phyloP scores from a whole-genome alignment of 345 rosid genomes.

The Moricandia moricandioides region DNA sequence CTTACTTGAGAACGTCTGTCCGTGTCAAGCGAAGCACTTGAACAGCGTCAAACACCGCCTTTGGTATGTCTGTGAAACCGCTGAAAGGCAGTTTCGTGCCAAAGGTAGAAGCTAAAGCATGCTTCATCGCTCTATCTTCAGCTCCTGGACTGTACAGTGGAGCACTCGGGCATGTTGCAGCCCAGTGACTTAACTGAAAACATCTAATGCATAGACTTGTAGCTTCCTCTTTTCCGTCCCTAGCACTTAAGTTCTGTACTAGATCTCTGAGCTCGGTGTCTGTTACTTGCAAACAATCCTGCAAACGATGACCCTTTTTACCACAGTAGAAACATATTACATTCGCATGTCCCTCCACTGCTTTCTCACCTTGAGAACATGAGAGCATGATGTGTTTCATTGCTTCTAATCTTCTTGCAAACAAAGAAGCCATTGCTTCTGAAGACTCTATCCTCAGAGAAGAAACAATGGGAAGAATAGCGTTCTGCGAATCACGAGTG shows the following conservation, averaged over 20 bases:
- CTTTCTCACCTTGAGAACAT: constrained; percentile 28
- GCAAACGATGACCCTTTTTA: constrained; percentile 55
- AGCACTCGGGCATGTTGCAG: constrained; percentile 55
- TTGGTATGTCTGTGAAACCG: constrained; percentile 42
- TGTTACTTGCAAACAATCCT: constrained; percentile 56
- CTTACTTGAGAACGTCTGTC: constrained; percentile 67
- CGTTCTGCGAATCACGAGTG: constrained; percentile 25
- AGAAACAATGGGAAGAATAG: constrained; percentile 33
- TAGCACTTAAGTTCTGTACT: constrained; percentile 39
- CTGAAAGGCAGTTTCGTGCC: constrained; percentile 25
- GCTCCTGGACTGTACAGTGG: constrained; percentile 35
- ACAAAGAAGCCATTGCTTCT: constrained; percentile 60
- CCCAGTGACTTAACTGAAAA: constrained; percentile 75
- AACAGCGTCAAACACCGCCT: constrained; percentile 52
- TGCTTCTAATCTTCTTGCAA: constrained; percentile 74
- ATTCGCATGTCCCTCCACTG: constrained; percentile 13
- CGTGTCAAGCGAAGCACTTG: constrained; percentile 69
- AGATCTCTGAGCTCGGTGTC: constrained; percentile 62
- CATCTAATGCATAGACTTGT: constrained; percentile 62
- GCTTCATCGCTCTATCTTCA: constrained; percentile 26
- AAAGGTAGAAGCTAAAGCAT: constrained; percentile 42
- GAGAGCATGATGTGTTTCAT: constrained; percentile 50
- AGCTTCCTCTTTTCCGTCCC: constrained; percentile 40
- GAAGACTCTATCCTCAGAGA: constrained; percentile 46
- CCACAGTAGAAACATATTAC: constrained; percentile 71